A percentile compares a stretch with the other conserved stretches of the same genome.
phyloP scores from a whole-genome alignment of 805 yeast genomes.

The Saturnispora gosingensis region DNA sequence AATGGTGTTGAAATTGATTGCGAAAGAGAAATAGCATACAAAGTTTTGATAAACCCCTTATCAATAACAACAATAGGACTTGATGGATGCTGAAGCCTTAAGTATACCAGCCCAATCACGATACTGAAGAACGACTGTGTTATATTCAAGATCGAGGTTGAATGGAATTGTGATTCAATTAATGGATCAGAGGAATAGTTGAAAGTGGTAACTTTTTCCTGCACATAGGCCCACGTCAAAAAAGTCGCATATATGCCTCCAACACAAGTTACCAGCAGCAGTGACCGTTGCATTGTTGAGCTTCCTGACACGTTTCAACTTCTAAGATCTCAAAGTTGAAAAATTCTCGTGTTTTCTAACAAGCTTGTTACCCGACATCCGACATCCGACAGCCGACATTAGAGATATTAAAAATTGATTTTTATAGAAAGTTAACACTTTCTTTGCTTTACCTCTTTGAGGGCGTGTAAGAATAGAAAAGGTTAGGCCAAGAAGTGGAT shows the following conservation, averaged over 20 bases:
- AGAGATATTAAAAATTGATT: background rate
- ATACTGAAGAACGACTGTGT: conserved; percentile 70
- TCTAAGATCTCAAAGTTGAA: background rate
- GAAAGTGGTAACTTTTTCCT: conserved; percentile 75
- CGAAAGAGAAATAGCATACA: conserved; percentile 51
- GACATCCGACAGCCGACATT: background rate
- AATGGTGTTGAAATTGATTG: conserved; percentile 79
- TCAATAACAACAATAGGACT: conserved; percentile 8
- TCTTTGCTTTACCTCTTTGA: background rate
- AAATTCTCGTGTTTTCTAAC: background rate
- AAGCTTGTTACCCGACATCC: background rate
- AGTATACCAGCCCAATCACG: conserved; percentile 54
- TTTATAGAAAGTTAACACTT: background rate
- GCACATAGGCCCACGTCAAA: conserved; percentile 84
- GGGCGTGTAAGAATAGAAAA: background rate
- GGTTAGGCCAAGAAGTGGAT: background rate
- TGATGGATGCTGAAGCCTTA: conserved; percentile 19
- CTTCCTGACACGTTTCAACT: background rate
- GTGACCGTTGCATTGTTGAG: conserved; percentile 1
- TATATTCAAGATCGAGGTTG: conserved; percentile 70
- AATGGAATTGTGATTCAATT: conserved; percentile 37
- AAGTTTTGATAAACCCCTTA: conserved; percentile 24
- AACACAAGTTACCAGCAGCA: conserved; percentile 26
- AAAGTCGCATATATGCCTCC: conserved; percentile 80
- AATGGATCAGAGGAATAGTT: conserved; percentile 44